Evolutionary conservation across 192 early-diverging fungal species (phyloP), one percentile per base, ranked within the genome.

Genomic region (Coemansia aciculifera): DNA sequence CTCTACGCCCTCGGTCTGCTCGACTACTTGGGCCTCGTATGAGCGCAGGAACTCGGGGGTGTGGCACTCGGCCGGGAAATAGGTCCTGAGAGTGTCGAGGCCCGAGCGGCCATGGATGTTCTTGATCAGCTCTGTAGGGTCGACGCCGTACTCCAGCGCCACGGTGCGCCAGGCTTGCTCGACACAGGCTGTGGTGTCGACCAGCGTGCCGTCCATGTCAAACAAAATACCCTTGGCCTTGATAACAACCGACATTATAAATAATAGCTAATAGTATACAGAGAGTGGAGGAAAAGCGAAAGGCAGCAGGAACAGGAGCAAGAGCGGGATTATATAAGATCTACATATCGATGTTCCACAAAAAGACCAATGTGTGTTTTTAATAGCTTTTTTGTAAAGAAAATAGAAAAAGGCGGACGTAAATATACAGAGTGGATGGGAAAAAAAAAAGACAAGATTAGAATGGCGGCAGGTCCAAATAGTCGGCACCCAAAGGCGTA

Each of bases 121-220:
- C 48, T 51, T 32, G 3, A 75, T 0, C 12, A 80, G 63, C 38
- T 56, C 8, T 1, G 62, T 59, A 4, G 37, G 42, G 36, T 80
- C 73, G 0, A 80, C 39, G 40, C 40, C 57, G 59, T 80, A 63
- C 21, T 72, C n/a, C 23, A 10, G 34, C 0, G 69, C 73, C 56
- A 72, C 40, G 4, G 12, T 3, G 13, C 73, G 69, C 78, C 78
- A 80, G 24, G 43, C 59, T n/a, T 64, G 57, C 40, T 80, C 78
- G 12, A 80, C 78, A 17, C 73, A 80, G 11, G 29, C 69, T 0
- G 66, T 59, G 11, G 78, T 80, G 54, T 80, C 68, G 27, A 81
- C 71, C 29, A 81, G 67, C 39, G 74, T 81, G 40, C 74, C 79
- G 38, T 81, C 79, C 72, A 81, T 73, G 57, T 81, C 79, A 42